Evolutionary conservation across 2,329 filamentous ascomycete species (phyloP), one percentile per base, ranked within the genome.

Genomic region (Penicillium sp.): DNA sequence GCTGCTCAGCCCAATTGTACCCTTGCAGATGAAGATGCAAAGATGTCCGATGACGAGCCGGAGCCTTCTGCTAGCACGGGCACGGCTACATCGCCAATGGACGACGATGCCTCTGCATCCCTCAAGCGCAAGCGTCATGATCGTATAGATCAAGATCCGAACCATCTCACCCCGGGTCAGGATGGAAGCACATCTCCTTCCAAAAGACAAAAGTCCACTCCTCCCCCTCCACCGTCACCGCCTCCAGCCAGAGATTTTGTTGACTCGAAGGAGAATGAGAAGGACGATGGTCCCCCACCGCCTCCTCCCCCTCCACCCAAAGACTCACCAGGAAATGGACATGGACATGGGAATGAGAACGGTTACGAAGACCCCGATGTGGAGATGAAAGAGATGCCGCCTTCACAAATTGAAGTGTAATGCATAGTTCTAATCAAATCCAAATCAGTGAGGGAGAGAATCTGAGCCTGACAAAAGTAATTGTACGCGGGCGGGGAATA

Each of bases 141-240:
- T 26, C 47, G 35, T 6, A 35, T 53, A 8, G 45, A 57, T 37
- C 48, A 14, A 50, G 47, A 43, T 23, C 31, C 20, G 53, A 54
- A 37, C 18, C 53, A 47, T 15, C 41, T 18, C 20, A 27, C 54
- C 33, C 20, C 35, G n/a, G 64, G 64, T 1, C 64, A 68, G 11
- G 64, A 73, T 35, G 60, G 61, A 5, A 63, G 60, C 33, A 50
- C 37, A 37, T 82, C 81, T 1, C 82, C 83, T 1, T 78, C 77
- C 1, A 85, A 87, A 61, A 77, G 79, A n/a, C 82, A 82, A 22
- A 81, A 78, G 35, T 70, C 80, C 26, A 70, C 67, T 25, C 74
- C 72, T 22, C 72, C 73, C 7, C 67, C 70, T 7, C 72, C 71
- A 1, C 68, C 70, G 1, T 68, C 72, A 15, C 72, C 73, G 1